Evolutionary conservation across 768 basidiomycete genomes (phyloP), one percentile per base, ranked within the genome.

Genomic region (Rubroboletus satanas): DNA sequence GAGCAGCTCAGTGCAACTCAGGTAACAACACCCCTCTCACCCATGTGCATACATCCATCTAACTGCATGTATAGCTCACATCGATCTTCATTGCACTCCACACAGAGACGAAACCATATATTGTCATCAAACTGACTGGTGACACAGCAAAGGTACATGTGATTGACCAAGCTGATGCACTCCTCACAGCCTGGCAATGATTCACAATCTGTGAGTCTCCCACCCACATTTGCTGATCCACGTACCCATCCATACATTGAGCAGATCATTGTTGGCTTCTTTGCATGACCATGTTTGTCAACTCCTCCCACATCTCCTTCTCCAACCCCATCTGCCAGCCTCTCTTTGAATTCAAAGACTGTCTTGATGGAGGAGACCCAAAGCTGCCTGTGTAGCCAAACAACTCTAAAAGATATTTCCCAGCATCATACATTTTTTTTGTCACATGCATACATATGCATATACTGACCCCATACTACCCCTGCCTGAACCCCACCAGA

Each of bases 321-420:
- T 98, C 94, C 21, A 98, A 99, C 70, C 97, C 97, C 4, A 96
- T 98, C 45, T 82, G 97, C 35, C 97, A 99, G 68, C 97, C 97
- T 3, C 76, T 99, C 7, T 99, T 98, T 64, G 90, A 93, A 61
- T 98, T 98, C 61, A 86, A 87, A 52, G 97, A 99, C 66, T 97
- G 93, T 59, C 72, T 98, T 29, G 74, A 90, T 38, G 96, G 97
- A 0, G 97, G 95, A 94, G 90, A 68, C 89, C 90, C 21, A 99
- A 99, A 70, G 95, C 97, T 0, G 85, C 85, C 55, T 89, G 90
- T 58, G 97, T 96, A 0, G 95, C 96, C 1, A 88, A 83, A 17
- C 75, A 82, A 29, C 71, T 98, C 62, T 89, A 84, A 76, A 87
- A 85, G 74, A 90, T 99, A 45, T 97, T 88, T 73, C 97, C 97